A percentile compares a stretch with the other conserved stretches of the same genome.
phyloP scores from a whole-genome alignment of 2,329 filamentous ascomycete genomes.

The Aspergillus fischeri region DNA sequence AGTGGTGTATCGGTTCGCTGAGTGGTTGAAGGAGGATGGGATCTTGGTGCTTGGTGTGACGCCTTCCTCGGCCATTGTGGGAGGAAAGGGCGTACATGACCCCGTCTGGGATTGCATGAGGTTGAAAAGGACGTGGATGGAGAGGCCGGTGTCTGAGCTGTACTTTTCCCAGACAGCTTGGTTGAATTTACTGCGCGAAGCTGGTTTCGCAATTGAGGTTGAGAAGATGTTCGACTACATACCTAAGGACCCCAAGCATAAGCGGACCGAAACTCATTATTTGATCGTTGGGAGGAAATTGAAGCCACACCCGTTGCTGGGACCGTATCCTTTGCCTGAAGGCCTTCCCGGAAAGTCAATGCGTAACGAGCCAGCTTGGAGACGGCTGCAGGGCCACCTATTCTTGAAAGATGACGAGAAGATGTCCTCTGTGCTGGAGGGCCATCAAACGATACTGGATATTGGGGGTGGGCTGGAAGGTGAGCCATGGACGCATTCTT shows the following conservation, averaged over 20 bases:
- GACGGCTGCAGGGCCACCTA: neutral
- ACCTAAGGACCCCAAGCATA: neutral
- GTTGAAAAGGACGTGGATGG: constrained; percentile 10
- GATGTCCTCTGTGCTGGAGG: neutral
- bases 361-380: neutral
- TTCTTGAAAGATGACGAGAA: neutral
- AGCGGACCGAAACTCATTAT: neutral
- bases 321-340: neutral
- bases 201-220: neutral
- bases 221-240: neutral
- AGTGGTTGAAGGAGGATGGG: constrained; percentile 12
- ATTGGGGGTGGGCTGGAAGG: neutral
- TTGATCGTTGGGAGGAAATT: neutral
- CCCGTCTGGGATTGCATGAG: constrained; percentile 11
- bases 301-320: neutral
- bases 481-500: neutral
- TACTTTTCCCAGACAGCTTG: neutral
- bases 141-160: constrained; percentile 2
- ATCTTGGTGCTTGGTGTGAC: constrained; percentile 8
- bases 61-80: constrained; percentile 2
- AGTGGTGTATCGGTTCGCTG: constrained; percentile 7
- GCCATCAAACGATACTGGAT: neutral
- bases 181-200: neutral
- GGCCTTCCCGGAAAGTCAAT: neutral
- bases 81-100: constrained; percentile 4